Percentiles rank a stretch among this genome's conserved stretches.
Evolutionary conservation across 495 filamentous ascomycete genomes (phyloP).

Genomic region (Pseudoneurospora amorphoporcata): DNA sequence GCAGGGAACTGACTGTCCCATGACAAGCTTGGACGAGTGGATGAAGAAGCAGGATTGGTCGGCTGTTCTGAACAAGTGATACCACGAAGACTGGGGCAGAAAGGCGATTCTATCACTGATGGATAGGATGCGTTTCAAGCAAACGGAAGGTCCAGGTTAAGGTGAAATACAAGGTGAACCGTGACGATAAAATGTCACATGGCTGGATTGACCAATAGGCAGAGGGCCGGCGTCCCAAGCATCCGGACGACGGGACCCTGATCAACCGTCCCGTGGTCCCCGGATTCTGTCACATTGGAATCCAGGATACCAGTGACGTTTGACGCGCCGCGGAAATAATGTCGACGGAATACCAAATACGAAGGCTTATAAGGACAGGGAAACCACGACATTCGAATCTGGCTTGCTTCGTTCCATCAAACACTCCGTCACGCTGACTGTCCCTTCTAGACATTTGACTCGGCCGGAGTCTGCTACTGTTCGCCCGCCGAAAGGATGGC

Average conservation of each 20-base stretch:
- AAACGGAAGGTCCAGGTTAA: not conserved
- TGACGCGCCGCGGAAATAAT: not conserved
- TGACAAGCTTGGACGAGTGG: conserved; percentile 21
- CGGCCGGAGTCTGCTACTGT: not conserved
- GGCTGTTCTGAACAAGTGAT: conserved; percentile 6
- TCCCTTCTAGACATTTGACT: not conserved
- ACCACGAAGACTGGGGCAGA: too few relatives aligned
- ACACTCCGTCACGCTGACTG: not conserved
- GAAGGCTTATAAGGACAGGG: not conserved
- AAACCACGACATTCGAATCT: not conserved
- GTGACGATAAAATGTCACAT: not conserved
- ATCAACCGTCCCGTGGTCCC: not conserved
- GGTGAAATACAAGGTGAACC: not conserved
- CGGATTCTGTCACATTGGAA: not conserved
- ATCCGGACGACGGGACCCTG: not conserved
- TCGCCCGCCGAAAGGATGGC: not conserved
- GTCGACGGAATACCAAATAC: not conserved
- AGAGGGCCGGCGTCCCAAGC: not conserved
- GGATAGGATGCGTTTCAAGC: not conserved
- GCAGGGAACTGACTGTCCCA: conserved; percentile 26
- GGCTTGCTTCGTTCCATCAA: not conserved
- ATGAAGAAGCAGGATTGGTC: conserved; percentile 18
- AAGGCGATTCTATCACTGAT: too few relatives aligned
- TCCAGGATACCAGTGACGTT: not conserved
- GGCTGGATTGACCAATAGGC: not conserved